Evolutionary conservation across 2,329 filamentous ascomycete genomes (phyloP), one percentile per base, ranked within the genome.

Genomic region (Fusarium tricinctum): DNA sequence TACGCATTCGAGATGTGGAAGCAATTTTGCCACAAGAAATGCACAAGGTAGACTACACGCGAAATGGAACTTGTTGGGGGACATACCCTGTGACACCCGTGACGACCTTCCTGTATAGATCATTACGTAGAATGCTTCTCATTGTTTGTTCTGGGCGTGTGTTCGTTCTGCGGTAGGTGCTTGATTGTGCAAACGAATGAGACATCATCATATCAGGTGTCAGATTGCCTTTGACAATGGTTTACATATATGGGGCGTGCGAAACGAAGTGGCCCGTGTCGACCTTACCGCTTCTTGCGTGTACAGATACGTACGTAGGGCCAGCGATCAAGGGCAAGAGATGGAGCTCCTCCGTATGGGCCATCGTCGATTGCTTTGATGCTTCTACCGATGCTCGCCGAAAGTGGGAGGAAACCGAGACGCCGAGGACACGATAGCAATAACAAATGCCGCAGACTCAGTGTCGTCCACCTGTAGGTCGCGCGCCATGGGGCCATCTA

Each of bases 371-470:
- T 69, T 47, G 30, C 15, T 40, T 23, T 23, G 23, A 50, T 45
- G 40, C 56, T 45, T 58, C 48, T 33, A 20, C 49, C 62, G 62
- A 70, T 68, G 48, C 22, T 47, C 22, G 35, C 52, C 63, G 52
- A 70, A 67, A 45, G 49, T 47, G 52, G 38, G 46, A 58, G 32
- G 44, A 42, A 44, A 20, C 39, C n/a, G 44, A 46, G 19, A 17
- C 15, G 23, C 53, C 47, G 42, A 28, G 44, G 33, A 45, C 32
- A 61, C 30, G 17, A 20, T 30, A 52, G 35, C 22, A 28, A 22
- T 38, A 55, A n/a, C 44, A 53, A 51, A 65, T 54, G 40, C 63
- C 63, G 58, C 54, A 69, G 19, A 49, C 26, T 62, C 64, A 63
- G 53, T 61, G 40, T 45, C 51, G 51, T 59, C 53, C 64, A 59